Base-by-base conservation (phyloP, 164 flowering plant species). In the Sextonia rubra region DNA sequence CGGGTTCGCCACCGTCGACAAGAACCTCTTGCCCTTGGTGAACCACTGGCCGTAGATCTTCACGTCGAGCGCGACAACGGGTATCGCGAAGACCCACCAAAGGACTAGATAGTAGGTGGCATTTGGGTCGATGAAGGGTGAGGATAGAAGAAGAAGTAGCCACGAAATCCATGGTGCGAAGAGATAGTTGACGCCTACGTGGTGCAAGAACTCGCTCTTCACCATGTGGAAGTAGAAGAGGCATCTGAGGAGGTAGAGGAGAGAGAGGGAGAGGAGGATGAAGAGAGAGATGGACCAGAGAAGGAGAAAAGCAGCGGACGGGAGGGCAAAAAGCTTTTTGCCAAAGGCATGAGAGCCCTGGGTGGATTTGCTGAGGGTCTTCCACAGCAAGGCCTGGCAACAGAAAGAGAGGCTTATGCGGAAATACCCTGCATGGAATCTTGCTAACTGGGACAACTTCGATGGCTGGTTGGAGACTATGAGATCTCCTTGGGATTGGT, bases 401-500 rank as follows among this genome's bases (percentile, higher is more conserved):
- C 82, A 71, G 4, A 85, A 69, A 9, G 87, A 72, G 62, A 85
- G 77, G 75, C 74, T 81, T 65, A 83, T 80, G 26, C 86, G 60
- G 25, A 85, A 85, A 69, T 78, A 78, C 9, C 84, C 85, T 2
- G 85, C 85, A 37, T 81, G 86, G 47, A 85, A 60, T 27, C 80
- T 70, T 2, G 83, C 56, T 68, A 85, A n/a, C 49, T 83, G 66
- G 18, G 69, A 52, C 5, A 67, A 18, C 22, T 72, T 70, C 4
- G 78, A 58, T 69, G 29, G 64, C 9, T 69, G 60, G 44, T 66
- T 20, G 37, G 37, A n/a, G 44, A 12, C n/a, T 8, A 2, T 11
- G 20, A 44, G 17, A 14, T 56, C 23, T 37, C 12, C 29, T 14
- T 20, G 24, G 64, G 7, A 69, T 18, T 55, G 62, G 55, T 23